Conservation (phyloP, 768 basidiomycete genomes). For the Albatrellus ellisii region DNA sequence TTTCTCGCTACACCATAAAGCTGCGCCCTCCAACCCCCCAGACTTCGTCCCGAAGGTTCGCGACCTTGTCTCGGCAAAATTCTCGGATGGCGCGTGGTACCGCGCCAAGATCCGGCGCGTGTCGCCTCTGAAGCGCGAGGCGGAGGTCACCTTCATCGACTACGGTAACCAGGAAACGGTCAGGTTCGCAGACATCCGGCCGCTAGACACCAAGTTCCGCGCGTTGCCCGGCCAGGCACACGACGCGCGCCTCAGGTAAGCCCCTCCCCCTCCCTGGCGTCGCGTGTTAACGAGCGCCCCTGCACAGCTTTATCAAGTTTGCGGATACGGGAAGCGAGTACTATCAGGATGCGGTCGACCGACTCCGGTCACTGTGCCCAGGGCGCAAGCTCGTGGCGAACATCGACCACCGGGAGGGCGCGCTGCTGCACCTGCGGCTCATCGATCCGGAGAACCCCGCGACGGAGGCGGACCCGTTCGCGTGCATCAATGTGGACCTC, state of each 20-base stretch:
- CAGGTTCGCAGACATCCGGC: conserved; percentile 71
- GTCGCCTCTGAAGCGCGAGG: conserved; percentile 87
- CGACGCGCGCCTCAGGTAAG: conserved; percentile 80
- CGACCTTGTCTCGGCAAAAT: conserved; percentile 89
- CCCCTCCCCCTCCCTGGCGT: background rate
- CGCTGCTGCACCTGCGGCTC: conserved; percentile 74
- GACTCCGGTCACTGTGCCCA: conserved; percentile 77
- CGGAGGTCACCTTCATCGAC: conserved; percentile 89
- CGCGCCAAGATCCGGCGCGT: conserved; percentile 80
- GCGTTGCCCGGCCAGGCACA: conserved; percentile 86
- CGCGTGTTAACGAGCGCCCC: background rate
- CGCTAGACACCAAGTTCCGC: conserved; percentile 84
- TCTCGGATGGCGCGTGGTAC: conserved; percentile 92
- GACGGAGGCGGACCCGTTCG: conserved; percentile 50
- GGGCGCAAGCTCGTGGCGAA: conserved; percentile 97
- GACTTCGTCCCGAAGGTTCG: conserved; percentile 70
- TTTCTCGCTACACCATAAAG: conserved; percentile 77
- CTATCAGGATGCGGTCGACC: conserved; percentile 68
- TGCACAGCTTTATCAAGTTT: conserved; percentile 71
- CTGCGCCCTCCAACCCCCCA: conserved; percentile 41
- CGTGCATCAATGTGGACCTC: conserved; percentile 82
- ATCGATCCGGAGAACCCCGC: conserved; percentile 77
- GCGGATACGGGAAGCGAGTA: conserved; percentile 78
- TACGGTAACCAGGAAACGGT: conserved; percentile 92
- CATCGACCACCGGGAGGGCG: conserved; percentile 74